Evolutionary conservation across 2,329 filamentous ascomycete species (phyloP).

Genomic region (Penicillium rolfsii): DNA sequence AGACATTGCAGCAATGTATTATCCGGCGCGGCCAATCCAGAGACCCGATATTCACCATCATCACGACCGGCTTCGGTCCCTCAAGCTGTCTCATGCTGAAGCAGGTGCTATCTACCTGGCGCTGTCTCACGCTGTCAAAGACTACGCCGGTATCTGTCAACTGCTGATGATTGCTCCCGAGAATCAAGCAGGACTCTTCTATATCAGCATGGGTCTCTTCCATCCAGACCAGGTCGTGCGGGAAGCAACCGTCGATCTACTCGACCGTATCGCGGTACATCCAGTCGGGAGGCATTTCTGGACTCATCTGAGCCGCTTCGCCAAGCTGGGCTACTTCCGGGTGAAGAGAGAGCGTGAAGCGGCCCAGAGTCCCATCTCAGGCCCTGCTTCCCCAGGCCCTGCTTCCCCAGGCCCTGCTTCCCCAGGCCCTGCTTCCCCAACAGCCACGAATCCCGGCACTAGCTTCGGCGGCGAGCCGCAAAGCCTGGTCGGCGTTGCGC

Average conservation of each 20-base stretch:
- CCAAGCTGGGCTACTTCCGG: conserved; percentile 81
- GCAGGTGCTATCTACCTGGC: conserved; percentile 84
- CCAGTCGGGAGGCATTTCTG: conserved; percentile 94
- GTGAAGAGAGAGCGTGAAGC: conserved; percentile 66
- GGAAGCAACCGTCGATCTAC: conserved; percentile 72
- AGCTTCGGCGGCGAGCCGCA: conserved; percentile 37
- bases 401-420: conserved; percentile 26
- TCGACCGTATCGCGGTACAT: conserved; percentile 82
- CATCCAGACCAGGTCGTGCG: conserved; percentile 84
- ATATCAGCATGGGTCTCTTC: conserved; percentile 86
- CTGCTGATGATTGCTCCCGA: conserved; percentile 81
- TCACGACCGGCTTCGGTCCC: conserved; percentile 83
- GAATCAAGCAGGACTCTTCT: conserved; percentile 85
- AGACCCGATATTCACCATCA: conserved; percentile 79
- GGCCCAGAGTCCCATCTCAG: conserved; percentile 31
- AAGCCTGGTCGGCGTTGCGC: conserved; percentile 43
- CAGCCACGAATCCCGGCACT: conserved; percentile 18
- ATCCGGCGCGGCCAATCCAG: conserved; percentile 45
- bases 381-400: conserved; percentile 25
- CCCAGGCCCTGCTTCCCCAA: conserved; percentile 24
- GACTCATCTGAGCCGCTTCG: conserved; percentile 80
- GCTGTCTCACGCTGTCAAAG: conserved; percentile 72
- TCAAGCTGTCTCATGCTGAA: conserved; percentile 75
- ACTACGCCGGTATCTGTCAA: conserved; percentile 84
- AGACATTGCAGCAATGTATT: conserved; percentile 53